Evolutionary conservation across 2,329 filamentous ascomycete genomes (phyloP).

Genomic region (Phialophora macrospora): DNA sequence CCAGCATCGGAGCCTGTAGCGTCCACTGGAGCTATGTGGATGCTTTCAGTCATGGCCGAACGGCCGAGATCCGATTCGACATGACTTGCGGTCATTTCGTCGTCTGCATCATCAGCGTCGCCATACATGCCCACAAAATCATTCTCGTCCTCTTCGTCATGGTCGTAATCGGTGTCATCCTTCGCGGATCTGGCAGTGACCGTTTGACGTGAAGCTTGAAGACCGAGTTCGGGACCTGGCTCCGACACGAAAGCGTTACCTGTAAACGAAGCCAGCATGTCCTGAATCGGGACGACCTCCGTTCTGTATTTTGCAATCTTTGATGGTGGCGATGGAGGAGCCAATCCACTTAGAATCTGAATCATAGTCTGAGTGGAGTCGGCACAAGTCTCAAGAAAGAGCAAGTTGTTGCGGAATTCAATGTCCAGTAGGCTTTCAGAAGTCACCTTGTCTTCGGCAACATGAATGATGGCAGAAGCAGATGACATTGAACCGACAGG

Average conservation of each 20-base stretch:
- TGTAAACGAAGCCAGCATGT: conserved; percentile 88
- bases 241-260: conserved; percentile 73
- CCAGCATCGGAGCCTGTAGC: conserved; percentile 58
- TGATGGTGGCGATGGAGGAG: conserved; percentile 80
- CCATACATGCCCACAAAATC: conserved; percentile 44
- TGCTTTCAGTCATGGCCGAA: conserved; percentile 44
- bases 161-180: conserved; percentile 49
- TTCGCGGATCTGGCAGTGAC: conserved; percentile 6
- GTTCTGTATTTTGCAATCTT: conserved; percentile 86
- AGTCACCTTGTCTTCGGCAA: conserved; percentile 61
- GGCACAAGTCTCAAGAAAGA: conserved; percentile 92
- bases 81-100: conserved; percentile 39
- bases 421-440: conserved; percentile 73
- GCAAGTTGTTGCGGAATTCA: conserved; percentile 80
- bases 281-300: conserved; percentile 80
- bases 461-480: conserved; percentile 69
- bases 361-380: conserved; percentile 96
- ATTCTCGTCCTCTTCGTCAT: conserved; percentile 47
- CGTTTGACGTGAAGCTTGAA: conserved; percentile 29
- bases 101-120: conserved; percentile 48
- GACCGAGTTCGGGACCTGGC: conserved; percentile 38
- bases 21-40: conserved; percentile 52
- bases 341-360: conserved; percentile 74
- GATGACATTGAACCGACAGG: conserved; percentile 86
- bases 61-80: conserved; percentile 47